Conservation (phyloP, 352 stramenopile genomes). For the Discostella stelligera region DNA sequence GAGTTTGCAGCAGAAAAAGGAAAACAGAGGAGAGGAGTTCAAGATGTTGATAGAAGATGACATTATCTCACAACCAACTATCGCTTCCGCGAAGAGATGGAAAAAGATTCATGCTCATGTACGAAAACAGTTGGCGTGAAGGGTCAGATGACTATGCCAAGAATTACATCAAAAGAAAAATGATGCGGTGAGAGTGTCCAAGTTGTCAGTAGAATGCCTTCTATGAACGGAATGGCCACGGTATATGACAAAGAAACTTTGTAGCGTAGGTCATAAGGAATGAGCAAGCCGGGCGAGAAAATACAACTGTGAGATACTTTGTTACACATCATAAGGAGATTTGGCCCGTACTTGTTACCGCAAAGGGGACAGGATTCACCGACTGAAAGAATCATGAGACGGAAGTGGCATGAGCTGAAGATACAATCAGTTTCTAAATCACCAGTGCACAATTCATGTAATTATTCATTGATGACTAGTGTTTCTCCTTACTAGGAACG, state of each 20-base stretch:
- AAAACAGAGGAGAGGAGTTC: constrained; percentile 12
- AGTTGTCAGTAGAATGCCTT: constrained; percentile 67
- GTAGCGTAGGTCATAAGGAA: constrained; percentile 69
- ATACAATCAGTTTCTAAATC: too few species aligned
- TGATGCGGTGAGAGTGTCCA: constrained; percentile 48
- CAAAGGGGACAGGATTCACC: constrained; percentile 36
- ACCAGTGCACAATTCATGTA: not conserved
- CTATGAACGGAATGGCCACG: constrained; percentile 75
- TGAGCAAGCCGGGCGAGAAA: constrained; percentile 53
- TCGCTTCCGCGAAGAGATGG: too few species aligned
- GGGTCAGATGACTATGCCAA: not conserved
- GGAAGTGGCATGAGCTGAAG: too few species aligned
- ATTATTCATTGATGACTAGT: constrained; percentile 84
- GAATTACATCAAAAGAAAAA: not conserved
- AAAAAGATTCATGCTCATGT: too few species aligned
- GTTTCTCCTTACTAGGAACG: constrained; percentile 98
- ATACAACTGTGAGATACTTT: constrained; percentile 74
- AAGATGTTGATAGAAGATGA: not conserved
- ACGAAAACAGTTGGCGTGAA: too few species aligned
- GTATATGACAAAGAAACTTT: constrained; percentile 70
- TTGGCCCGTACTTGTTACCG: constrained; percentile 24
- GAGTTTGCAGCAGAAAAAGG: constrained; percentile 41
- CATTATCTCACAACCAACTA: too few species aligned
- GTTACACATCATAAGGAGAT: constrained; percentile 57
- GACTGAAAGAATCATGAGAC: not conserved